These are phyloP conservation scores for Fraxinus xanthoxyloides DNA, from an alignment of 305 asterid species.

Conservation along the genomic window DNA sequence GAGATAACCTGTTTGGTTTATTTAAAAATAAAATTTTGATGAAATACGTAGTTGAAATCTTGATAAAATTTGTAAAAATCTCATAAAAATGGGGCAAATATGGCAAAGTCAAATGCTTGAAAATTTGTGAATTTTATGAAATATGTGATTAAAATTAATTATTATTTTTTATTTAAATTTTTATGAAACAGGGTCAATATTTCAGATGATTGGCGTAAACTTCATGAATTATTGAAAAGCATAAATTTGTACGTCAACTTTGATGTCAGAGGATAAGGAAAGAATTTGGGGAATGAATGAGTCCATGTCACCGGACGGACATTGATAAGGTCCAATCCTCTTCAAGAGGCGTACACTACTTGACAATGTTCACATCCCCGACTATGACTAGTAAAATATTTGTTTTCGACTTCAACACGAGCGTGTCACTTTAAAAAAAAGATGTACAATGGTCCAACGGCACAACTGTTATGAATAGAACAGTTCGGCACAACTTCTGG, in stretches of 20 bases:
- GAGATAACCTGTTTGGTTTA: too few relatives aligned
- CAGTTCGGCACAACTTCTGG: too few relatives aligned
- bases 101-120: background rate
- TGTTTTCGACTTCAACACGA: background rate
- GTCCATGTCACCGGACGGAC: background rate
- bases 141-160: too few relatives aligned
- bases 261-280: background rate
- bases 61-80: too few relatives aligned
- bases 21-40: too few relatives aligned
- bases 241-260: background rate
- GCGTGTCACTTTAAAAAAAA: background rate
- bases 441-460: background rate
- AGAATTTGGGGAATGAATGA: conserved; percentile 19
- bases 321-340: background rate
- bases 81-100: too few relatives aligned
- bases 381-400: background rate
- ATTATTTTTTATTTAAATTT: too few relatives aligned
- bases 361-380: background rate
- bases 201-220: background rate
- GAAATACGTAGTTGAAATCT: too few relatives aligned
- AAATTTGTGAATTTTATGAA: too few relatives aligned
- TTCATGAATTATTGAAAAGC: background rate
- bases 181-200: too few relatives aligned
- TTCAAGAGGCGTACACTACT: conserved; percentile 18
- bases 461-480: too few relatives aligned